Conservation (phyloP, 352 stramenopile species). For the Globisporangium viniferum region DNA sequence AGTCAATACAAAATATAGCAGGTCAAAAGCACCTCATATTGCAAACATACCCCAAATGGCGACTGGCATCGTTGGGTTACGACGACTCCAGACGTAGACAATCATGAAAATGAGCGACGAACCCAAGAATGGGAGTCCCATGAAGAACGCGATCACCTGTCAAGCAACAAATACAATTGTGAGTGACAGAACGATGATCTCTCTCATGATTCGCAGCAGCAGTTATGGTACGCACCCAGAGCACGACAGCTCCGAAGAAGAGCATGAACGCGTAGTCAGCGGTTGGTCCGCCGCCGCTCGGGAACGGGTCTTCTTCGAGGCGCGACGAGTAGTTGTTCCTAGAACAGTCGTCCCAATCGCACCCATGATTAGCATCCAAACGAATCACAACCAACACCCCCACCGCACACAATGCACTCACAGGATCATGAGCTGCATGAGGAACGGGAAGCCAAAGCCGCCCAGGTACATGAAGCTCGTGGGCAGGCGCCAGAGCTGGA, state of each 20-base stretch:
- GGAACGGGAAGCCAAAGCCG: constrained; percentile 85
- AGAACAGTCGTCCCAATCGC: constrained; percentile 3
- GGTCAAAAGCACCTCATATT: background rate
- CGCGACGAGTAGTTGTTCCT: constrained; percentile 83
- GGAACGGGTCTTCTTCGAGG: constrained; percentile 84
- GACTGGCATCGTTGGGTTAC: constrained; percentile 76
- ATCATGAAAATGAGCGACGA: constrained; percentile 89
- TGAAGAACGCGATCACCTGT: constrained; percentile 81
- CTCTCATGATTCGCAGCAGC: background rate
- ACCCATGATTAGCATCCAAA: background rate
- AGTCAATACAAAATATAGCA: background rate
- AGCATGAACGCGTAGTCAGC: constrained; percentile 90
- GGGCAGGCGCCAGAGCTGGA: constrained; percentile 87
- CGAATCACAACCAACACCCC: background rate
- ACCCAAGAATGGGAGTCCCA: constrained; percentile 80
- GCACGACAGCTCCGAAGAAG: constrained; percentile 71
- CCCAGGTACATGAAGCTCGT: constrained; percentile 89
- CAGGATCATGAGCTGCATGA: constrained; percentile 91
- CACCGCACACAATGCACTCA: constrained; percentile 25
- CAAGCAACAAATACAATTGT: background rate
- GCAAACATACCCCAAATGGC: constrained; percentile 68
- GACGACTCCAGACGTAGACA: constrained; percentile 89
- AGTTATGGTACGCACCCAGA: constrained; percentile 55
- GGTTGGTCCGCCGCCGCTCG: constrained; percentile 67
- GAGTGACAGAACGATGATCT: background rate